Conservation (phyloP, 306 rosid species). For the Medicago arabica region DNA sequence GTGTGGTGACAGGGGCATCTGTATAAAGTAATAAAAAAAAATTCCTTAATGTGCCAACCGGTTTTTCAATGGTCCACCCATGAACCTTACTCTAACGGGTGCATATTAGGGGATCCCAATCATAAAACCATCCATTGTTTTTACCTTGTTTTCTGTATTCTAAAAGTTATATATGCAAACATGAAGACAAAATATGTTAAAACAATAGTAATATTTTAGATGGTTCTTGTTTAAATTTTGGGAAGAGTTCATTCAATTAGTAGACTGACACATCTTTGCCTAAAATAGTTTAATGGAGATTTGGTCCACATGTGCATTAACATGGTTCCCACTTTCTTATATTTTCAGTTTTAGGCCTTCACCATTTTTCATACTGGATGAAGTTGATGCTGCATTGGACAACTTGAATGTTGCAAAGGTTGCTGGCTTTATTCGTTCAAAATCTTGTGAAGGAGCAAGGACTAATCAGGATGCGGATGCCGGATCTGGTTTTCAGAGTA, state of each 20-base stretch:
- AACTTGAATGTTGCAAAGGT: slow-evolving; percentile 97
- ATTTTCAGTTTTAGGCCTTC: slow-evolving; percentile 92
- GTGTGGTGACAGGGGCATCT: no score
- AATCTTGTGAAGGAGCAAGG: slow-evolving; percentile 88
- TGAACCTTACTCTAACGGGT: no score
- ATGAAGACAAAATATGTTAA: not conserved
- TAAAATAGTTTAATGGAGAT: not conserved
- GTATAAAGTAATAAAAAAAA: no score
- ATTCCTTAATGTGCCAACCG: no score
- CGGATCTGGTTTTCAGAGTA: slow-evolving; percentile 89
- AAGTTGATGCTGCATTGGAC: slow-evolving; percentile 98
- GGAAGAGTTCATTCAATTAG: not conserved
- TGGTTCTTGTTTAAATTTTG: not conserved
- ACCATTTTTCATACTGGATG: slow-evolving; percentile 97
- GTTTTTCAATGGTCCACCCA: no score
- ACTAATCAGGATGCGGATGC: slow-evolving; percentile 73
- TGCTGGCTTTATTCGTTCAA: slow-evolving; percentile 96
- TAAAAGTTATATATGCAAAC: not conserved
- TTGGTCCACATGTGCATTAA: slow-evolving; percentile 31
- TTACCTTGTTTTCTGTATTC: slow-evolving; percentile 2
- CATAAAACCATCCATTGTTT: not conserved
- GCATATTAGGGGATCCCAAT: not conserved
- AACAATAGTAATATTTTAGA: not conserved
- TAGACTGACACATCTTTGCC: slow-evolving; percentile 23
- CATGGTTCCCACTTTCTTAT: slow-evolving; percentile 31